A percentile compares a stretch with the other conserved stretches of the same genome.
These are phyloP conservation scores for Cryptococcus maquisensis DNA, from an alignment of 1,284 basidiomycete genomes.

Conservation along the genomic window DNA sequence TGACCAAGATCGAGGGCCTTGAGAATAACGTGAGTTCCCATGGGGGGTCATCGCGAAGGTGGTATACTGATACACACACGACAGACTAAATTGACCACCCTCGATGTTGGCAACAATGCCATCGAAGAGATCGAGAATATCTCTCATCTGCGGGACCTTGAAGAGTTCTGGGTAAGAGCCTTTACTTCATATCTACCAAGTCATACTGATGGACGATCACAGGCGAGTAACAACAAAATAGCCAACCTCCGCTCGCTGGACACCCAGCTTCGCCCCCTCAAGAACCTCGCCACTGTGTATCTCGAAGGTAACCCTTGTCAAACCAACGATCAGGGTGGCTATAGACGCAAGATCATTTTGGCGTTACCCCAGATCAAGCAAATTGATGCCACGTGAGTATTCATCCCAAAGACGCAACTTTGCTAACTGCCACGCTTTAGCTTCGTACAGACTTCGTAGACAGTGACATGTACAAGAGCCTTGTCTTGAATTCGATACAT, in stretches of 20 bases:
- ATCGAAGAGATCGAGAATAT: constrained; percentile 74
- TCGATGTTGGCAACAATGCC: constrained; percentile 86
- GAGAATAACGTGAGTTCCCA: constrained; percentile 65
- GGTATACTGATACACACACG: not conserved
- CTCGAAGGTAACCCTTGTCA: constrained; percentile 94
- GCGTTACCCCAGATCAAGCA: constrained; percentile 84
- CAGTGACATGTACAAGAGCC: not conserved
- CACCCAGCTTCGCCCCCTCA: constrained; percentile 64
- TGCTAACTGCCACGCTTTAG: not conserved
- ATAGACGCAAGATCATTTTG: constrained; percentile 85
- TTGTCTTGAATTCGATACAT: not conserved
- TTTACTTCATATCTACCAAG: not conserved
- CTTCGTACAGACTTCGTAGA: not conserved
- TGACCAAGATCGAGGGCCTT: constrained; percentile 78
- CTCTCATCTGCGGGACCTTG: constrained; percentile 67
- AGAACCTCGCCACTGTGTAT: constrained; percentile 79
- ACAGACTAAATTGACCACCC: constrained; percentile 71
- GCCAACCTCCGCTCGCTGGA: constrained; percentile 65
- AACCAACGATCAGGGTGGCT: constrained; percentile 67
- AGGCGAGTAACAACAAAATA: constrained; percentile 88
- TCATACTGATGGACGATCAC: constrained; percentile 1
- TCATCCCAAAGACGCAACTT: not conserved
- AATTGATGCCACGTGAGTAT: constrained; percentile 86
- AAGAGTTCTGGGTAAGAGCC: constrained; percentile 84
- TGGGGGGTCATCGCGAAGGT: not conserved